Percentiles rank a stretch among this genome's conserved stretches.
These are phyloP conservation scores for Fraxinus greggii DNA, from an alignment of 305 asterid genomes.

Conservation along the genomic window DNA sequence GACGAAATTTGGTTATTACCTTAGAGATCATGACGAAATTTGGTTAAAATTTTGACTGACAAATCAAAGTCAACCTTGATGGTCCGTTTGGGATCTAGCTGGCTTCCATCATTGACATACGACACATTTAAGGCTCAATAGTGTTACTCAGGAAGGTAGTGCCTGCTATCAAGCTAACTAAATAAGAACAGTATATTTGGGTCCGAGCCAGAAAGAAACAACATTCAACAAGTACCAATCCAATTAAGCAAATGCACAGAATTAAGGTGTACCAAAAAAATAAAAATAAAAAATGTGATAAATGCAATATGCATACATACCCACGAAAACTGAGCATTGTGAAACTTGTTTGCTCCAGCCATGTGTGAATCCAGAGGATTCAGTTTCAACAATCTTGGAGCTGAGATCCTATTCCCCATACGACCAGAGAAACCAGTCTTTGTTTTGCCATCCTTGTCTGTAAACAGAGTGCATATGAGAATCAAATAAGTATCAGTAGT, in stretches of 20 bases:
- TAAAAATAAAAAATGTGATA: slow-evolving; percentile 16
- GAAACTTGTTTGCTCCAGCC: slow-evolving; percentile 91
- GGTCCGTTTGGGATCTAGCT: not conserved
- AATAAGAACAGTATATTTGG: not conserved
- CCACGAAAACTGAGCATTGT: slow-evolving; percentile 97
- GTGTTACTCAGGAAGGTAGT: not conserved
- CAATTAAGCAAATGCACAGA: not conserved
- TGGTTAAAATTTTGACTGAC: not conserved
- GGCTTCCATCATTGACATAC: not conserved
- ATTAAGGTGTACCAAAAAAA: not conserved
- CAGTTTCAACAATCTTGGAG: slow-evolving; percentile 89
- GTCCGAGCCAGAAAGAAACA: not conserved
- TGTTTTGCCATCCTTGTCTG: slow-evolving; percentile 80
- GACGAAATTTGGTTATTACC: not conserved
- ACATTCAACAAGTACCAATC: not conserved
- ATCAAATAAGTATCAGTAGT: slow-evolving; percentile 87
- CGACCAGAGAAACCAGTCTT: slow-evolving; percentile 94
- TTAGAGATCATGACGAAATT: not conserved
- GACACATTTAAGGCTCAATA: not conserved
- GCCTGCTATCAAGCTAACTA: not conserved
- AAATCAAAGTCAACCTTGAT: not conserved
- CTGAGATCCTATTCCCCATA: slow-evolving; percentile 84
- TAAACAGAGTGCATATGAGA: slow-evolving; percentile 75
- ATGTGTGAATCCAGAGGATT: slow-evolving; percentile 77
- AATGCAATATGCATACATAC: slow-evolving; percentile 47